These are phyloP conservation scores for Neurospora sp. DNA, from an alignment of 495 filamentous ascomycete genomes.

Conservation along the genomic window DNA sequence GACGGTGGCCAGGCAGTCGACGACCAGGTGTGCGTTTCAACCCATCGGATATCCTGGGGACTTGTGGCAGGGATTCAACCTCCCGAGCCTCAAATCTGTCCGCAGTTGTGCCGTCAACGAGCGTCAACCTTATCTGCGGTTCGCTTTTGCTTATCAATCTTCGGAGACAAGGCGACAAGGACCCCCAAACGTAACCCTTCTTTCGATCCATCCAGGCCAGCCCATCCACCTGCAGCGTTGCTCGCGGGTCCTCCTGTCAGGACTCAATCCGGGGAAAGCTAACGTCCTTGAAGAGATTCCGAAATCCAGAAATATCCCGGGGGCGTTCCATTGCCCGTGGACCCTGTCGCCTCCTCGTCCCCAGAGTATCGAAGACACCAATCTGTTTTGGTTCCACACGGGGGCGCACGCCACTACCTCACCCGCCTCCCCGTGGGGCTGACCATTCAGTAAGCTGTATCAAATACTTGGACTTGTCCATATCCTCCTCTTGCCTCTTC, in stretches of 20 bases:
- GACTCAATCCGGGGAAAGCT: neutral
- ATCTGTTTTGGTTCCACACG: constrained; percentile 5
- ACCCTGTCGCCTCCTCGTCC: constrained; percentile 7
- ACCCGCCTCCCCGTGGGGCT: constrained; percentile 3
- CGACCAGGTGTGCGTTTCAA: neutral
- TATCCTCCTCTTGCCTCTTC: neutral
- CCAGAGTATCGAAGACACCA: neutral
- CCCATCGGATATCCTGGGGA: neutral
- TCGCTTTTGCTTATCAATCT: neutral
- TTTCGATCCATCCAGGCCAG: neutral
- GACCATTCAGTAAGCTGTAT: neutral
- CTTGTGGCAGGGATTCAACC: neutral
- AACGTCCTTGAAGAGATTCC: neutral
- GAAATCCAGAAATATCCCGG: neutral
- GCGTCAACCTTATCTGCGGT: constrained; percentile 2
- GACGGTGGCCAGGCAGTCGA: neutral
- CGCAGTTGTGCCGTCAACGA: neutral
- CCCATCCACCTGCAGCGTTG: neutral
- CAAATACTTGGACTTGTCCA: neutral
- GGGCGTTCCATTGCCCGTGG: constrained; percentile 3
- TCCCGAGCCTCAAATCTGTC: neutral
- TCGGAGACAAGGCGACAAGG: neutral
- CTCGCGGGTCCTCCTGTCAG: neutral
- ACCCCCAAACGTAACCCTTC: neutral
- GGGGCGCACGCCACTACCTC: neutral